Evolutionary conservation across 202 grass and related monocot genomes (phyloP).

Genomic region (Zoysia matrella): DNA sequence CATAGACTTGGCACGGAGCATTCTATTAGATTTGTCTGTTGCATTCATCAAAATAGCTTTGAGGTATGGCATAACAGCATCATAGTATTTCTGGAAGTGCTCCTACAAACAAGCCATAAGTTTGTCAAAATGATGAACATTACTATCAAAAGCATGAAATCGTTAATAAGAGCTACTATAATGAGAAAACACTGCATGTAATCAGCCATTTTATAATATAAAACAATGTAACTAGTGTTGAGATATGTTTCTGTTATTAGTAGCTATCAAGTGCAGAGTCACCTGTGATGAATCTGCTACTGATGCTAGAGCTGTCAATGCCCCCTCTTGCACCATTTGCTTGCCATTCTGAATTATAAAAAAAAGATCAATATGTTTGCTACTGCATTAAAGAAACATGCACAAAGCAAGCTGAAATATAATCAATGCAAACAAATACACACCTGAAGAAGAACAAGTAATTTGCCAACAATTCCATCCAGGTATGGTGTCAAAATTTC

Average conservation of each 20-base stretch:
- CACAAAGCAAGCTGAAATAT: constrained; percentile 17
- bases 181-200: not conserved
- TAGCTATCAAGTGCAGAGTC: constrained; percentile 15
- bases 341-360: constrained; percentile 78
- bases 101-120: constrained; percentile 53
- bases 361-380: constrained; percentile 22
- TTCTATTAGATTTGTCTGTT: constrained; percentile 97
- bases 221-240: not conserved
- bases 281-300: constrained; percentile 99
- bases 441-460: constrained; percentile 92
- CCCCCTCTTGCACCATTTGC: constrained; percentile 99
- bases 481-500: constrained; percentile 26
- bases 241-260: not conserved
- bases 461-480: constrained; percentile 89
- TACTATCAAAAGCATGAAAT: constrained; percentile 30
- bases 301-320: constrained; percentile 95
- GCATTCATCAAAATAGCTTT: constrained; percentile 98
- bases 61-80: constrained; percentile 96
- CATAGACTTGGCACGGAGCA: constrained; percentile 98
- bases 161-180: not conserved
- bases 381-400: not conserved
- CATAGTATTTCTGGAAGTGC: constrained; percentile 98
- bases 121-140: not conserved
- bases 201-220: not conserved
- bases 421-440: constrained; percentile 8